Base-by-base conservation (phyloP, 1,284 basidiomycete species). In the Melampsora americana region DNA sequence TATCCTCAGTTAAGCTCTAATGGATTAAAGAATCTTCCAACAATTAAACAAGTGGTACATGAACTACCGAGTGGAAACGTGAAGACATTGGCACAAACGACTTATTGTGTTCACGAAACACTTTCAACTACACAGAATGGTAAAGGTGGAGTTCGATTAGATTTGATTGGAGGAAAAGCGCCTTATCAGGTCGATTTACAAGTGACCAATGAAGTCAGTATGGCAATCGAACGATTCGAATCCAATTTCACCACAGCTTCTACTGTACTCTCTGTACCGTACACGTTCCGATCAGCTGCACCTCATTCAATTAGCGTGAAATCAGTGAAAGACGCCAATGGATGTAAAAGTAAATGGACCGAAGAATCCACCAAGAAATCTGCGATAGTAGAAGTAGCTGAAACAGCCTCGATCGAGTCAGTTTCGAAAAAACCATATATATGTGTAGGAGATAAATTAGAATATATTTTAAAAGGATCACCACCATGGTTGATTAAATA, bases 401-500 rank as follows among this genome's bases (percentile, higher is more conserved):
- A 98, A 83, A 93, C 92, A 1, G 95, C 95, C 9, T 89, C 92
- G 11, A 95, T 99, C 77, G 87, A 93, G 46, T 89, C 94, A 0
- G 88, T 93, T 78, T 90, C 91, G 79, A 85, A 89, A 61, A 87
- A 89, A 67, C 86, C 86, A 78, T 90, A 98, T 82, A 90, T 91
- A 79, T 99, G 95, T 83, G 90, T 93, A 11, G 95, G 95, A 32
- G 95, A 98, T 80, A 86, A 88, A 66, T 87, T 92, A 12, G 92
- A 93, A 79, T 98, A 95, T 86, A 89, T 95, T 81, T 85, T 99
- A 23, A 93, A 97, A 83, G 95, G 95, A 69, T 92, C 89, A 64
- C 89, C 95, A n/a, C 95, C 95, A 1, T 99, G 95, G 94, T 90
- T 89, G 5, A 89, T 99, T 75, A 89, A 89, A 89, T 94, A 96